A percentile compares a stretch with the other conserved stretches of the same genome.
Conservation (phyloP, 208 protist genomes). For the Crithidia fasciculata region DNA sequence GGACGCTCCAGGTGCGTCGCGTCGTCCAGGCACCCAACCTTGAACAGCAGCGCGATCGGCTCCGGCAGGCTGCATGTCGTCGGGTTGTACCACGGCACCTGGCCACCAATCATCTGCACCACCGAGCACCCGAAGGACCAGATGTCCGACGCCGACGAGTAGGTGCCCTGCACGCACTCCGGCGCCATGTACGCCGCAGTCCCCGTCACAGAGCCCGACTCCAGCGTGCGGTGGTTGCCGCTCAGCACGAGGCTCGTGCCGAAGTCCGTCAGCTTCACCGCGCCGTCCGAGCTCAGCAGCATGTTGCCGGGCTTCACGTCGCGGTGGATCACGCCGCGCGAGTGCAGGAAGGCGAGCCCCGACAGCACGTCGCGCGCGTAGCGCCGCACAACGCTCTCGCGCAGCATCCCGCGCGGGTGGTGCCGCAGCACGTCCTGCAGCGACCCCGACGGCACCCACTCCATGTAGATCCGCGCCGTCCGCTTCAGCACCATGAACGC, state of each 20-base stretch:
- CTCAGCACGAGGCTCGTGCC: constrained; percentile 61
- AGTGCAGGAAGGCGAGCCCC: constrained; percentile 70
- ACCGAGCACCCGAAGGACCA: constrained; percentile 84
- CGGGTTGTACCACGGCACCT: constrained; percentile 56
- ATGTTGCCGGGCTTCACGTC: constrained; percentile 91
- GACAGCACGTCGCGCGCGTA: constrained; percentile 56
- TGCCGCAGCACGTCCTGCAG: constrained; percentile 56
- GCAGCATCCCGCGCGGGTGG: constrained; percentile 36
- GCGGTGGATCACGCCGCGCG: constrained; percentile 72
- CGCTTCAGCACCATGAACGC: constrained; percentile 58
- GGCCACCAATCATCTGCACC: constrained; percentile 69
- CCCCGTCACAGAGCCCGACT: constrained; percentile 55
- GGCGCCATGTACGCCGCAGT: constrained; percentile 84
- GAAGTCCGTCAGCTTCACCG: constrained; percentile 84
- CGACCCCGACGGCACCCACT: constrained; percentile 76
- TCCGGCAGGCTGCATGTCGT: constrained; percentile 17
- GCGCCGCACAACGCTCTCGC: constrained; percentile 56
- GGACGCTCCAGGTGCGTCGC: constrained; percentile 32
- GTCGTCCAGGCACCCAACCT: constrained; percentile 56
- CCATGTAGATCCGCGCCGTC: constrained; percentile 65
- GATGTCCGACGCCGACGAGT: constrained; percentile 72
- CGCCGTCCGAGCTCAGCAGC: constrained; percentile 68
- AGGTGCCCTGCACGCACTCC: constrained; percentile 60
- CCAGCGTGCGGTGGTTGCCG: constrained; percentile 33
- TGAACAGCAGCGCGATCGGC: constrained; percentile 56